Percentiles rank a stretch among this genome's conserved stretches.
Evolutionary conservation across 768 basidiomycete species (phyloP).

Genomic region (Mycena galopus): DNA sequence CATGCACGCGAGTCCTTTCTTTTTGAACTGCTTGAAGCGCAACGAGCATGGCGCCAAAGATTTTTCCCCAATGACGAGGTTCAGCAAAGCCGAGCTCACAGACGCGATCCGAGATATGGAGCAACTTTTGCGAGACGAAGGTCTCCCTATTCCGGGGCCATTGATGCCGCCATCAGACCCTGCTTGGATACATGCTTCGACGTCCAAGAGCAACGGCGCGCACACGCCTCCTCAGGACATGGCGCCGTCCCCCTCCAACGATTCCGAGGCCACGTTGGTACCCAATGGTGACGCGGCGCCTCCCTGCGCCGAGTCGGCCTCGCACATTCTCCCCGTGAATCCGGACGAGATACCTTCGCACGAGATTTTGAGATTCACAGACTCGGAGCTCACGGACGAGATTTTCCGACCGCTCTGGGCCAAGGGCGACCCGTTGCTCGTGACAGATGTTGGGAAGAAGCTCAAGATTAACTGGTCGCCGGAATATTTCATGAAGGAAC

Average conservation of each 20-base stretch:
- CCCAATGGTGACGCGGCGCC: constrained; percentile 4
- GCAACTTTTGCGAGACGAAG: constrained; percentile 52
- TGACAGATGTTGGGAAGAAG: constrained; percentile 72
- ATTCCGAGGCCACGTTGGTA: constrained; percentile 29
- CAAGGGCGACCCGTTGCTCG: constrained; percentile 81
- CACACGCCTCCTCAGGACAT: neutral
- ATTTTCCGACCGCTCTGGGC: constrained; percentile 80
- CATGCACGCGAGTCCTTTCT: constrained; percentile 77
- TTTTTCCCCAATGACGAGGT: constrained; percentile 87
- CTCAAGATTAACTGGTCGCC: constrained; percentile 86
- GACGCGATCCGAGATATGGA: constrained; percentile 80
- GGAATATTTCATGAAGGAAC: constrained; percentile 79
- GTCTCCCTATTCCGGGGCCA: neutral
- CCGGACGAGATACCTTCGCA: constrained; percentile 59
- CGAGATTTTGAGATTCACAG: constrained; percentile 59
- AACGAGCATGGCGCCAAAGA: constrained; percentile 76
- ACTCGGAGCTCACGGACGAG: constrained; percentile 66
- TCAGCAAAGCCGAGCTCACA: constrained; percentile 72
- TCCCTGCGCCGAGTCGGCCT: neutral
- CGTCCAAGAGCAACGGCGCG: neutral
- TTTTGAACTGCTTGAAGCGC: constrained; percentile 77
- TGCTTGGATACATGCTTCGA: neutral
- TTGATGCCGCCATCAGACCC: neutral
- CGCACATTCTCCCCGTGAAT: constrained; percentile 8
- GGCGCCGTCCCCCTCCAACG: constrained; percentile 26